A percentile compares a stretch with the other conserved stretches of the same genome.
Conservation (phyloP, 1,284 basidiomycete genomes). For the Anthracocystis setariae region DNA sequence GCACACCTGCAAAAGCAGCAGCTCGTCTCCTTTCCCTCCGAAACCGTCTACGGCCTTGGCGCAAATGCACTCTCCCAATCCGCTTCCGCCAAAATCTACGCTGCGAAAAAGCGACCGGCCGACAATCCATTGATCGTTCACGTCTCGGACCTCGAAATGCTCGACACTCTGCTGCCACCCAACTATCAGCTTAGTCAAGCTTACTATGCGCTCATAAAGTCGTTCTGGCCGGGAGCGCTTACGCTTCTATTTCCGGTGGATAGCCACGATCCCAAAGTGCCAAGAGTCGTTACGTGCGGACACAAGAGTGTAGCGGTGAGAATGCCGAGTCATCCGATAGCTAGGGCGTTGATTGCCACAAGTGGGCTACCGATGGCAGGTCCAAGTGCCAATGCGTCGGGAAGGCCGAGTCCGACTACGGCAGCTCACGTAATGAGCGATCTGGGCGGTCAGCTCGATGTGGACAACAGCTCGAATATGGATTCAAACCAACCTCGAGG, state of each 20-base stretch:
- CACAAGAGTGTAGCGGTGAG: slow-evolving; percentile 88
- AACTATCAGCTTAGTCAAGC: slow-evolving; percentile 26
- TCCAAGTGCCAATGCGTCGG: slow-evolving; percentile 93
- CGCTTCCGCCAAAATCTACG: slow-evolving; percentile 81
- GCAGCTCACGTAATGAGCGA: slow-evolving; percentile 87
- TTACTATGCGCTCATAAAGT: slow-evolving; percentile 71
- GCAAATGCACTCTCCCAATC: slow-evolving; percentile 76
- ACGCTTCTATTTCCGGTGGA: slow-evolving; percentile 84
- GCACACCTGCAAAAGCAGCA: slow-evolving; percentile 52
- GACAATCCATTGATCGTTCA: slow-evolving; percentile 99
- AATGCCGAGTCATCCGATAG: slow-evolving; percentile 93
- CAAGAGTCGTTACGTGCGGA: slow-evolving; percentile 73
- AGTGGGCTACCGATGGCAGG: slow-evolving; percentile 85
- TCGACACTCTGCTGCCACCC: slow-evolving; percentile 70
- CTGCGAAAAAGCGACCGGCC: slow-evolving; percentile 87
- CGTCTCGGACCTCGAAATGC: slow-evolving; percentile 87
- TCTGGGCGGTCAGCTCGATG: slow-evolving; percentile 72
- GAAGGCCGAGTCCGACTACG: slow-evolving; percentile 91
- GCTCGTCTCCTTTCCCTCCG: slow-evolving; percentile 90
- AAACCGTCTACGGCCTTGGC: slow-evolving; percentile 97
- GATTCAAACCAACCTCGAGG: slow-evolving; percentile 15
- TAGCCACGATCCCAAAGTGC: slow-evolving; percentile 37
- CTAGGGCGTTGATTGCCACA: slow-evolving; percentile 84
- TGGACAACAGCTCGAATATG: slow-evolving; percentile 69
- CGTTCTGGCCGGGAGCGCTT: slow-evolving; percentile 95